These are phyloP conservation scores for Phytophthora lateralis DNA, from an alignment of 352 stramenopile genomes.

Conservation along the genomic window DNA sequence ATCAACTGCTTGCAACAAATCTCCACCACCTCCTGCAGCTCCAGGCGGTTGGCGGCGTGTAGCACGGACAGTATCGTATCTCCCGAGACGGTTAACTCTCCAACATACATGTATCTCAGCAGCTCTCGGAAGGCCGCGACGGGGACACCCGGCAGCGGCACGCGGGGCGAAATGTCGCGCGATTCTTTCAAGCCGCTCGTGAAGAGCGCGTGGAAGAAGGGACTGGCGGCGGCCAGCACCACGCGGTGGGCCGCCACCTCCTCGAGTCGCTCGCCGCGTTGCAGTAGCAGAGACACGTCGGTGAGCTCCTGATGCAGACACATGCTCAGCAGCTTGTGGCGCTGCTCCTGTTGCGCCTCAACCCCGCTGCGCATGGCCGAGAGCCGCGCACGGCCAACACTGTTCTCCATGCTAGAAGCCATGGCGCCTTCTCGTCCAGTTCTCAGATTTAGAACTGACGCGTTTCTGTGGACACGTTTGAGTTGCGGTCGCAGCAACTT, in stretches of 20 bases:
- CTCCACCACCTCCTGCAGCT: conserved; percentile 73
- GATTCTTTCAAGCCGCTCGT: conserved; percentile 78
- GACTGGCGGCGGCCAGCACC: conserved; percentile 61
- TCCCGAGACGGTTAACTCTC: conserved; percentile 54
- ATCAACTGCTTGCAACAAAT: conserved; percentile 79
- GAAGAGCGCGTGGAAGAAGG: conserved; percentile 80
- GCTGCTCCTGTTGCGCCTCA: conserved; percentile 37
- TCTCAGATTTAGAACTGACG: conserved; percentile 22
- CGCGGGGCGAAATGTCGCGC: conserved; percentile 19
- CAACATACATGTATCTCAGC: conserved; percentile 73
- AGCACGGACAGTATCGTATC: conserved; percentile 70
- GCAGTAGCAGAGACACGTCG: conserved; percentile 68
- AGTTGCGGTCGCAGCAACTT: not conserved
- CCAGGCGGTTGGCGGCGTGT: conserved; percentile 69
- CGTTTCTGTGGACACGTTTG: not conserved
- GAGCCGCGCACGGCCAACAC: conserved; percentile 12
- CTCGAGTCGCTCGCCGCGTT: conserved; percentile 21
- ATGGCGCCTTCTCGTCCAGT: conserved; percentile 15
- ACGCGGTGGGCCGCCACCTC: conserved; percentile 65
- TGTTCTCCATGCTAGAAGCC: conserved; percentile 37
- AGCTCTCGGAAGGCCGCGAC: conserved; percentile 51
- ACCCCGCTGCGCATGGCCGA: conserved; percentile 18
- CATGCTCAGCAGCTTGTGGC: conserved; percentile 52
- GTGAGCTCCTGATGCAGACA: conserved; percentile 55
- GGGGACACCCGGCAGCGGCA: conserved; percentile 66